These are phyloP conservation scores for Claviceps sp. DNA, from an alignment of 2,329 filamentous ascomycete species.

Conservation along the genomic window DNA sequence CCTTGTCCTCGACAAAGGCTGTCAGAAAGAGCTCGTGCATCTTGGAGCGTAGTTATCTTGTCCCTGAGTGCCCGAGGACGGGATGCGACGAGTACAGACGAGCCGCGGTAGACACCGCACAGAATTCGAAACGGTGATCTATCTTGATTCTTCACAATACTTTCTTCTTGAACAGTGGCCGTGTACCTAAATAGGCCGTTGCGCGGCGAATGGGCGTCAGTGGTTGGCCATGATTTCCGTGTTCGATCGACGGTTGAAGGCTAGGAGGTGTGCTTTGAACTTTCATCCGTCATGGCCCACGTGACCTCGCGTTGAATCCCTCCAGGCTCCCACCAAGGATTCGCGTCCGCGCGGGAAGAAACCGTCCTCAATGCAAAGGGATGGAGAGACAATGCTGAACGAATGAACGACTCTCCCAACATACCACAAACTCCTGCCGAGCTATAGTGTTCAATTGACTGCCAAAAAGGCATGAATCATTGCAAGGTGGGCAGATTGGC, in stretches of 20 bases:
- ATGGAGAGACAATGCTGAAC: too few relatives aligned
- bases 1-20: slow-evolving; percentile 34
- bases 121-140: neutral
- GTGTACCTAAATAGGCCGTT: neutral
- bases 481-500: neutral
- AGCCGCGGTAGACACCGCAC: neutral
- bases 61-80: neutral
- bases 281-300: neutral
- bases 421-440: too few relatives aligned
- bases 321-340: neutral
- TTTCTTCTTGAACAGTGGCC: neutral
- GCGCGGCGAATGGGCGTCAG: neutral
- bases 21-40: slow-evolving; percentile 51
- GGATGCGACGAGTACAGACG: neutral
- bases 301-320: neutral
- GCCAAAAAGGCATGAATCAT: neutral
- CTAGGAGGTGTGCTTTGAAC: neutral
- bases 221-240: neutral
- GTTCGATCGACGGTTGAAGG: neutral
- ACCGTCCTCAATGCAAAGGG: too few relatives aligned
- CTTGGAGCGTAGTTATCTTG: neutral
- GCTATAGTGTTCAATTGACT: too few relatives aligned
- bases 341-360: too few relatives aligned
- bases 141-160: too few relatives aligned
- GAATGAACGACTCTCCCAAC: too few relatives aligned